phyloP scores from a whole-genome alignment of 2,329 filamentous ascomycete genomes.

The Hymenoscyphus fraxineus region DNA sequence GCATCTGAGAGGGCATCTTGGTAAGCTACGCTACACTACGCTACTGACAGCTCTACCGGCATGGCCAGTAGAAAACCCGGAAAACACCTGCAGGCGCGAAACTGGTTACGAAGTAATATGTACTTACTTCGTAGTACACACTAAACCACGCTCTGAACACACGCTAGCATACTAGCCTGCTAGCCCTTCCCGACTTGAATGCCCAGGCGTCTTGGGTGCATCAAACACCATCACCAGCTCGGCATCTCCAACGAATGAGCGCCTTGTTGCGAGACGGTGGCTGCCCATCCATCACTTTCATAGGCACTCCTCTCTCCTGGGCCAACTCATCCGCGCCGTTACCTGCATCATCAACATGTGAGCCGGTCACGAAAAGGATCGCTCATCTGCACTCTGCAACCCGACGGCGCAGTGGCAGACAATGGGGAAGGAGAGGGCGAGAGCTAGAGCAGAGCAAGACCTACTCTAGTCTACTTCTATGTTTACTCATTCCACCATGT shows the following conservation, averaged over 20 bases:
- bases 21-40: neutral
- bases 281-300: neutral
- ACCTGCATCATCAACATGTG: neutral
- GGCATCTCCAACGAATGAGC: constrained; percentile 1
- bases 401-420: neutral
- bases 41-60: neutral
- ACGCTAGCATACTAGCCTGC: neutral
- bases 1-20: neutral
- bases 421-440: constrained; percentile 4
- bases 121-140: too few relatives aligned
- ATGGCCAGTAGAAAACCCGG: neutral
- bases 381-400: constrained; percentile 1
- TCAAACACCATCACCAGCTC: neutral
- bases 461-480: too few relatives aligned
- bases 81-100: neutral
- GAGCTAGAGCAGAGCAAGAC: neutral
- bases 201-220: neutral
- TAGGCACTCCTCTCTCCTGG: neutral
- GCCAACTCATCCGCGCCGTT: neutral
- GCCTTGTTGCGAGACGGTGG: neutral
- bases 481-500: neutral
- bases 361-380: neutral
- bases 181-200: neutral
- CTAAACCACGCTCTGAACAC: too few relatives aligned
- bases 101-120: too few relatives aligned